A percentile compares a stretch with the other conserved stretches of the same genome.
phyloP scores from a whole-genome alignment of 371 early-diverging fungal species.

The Circinella minor region DNA sequence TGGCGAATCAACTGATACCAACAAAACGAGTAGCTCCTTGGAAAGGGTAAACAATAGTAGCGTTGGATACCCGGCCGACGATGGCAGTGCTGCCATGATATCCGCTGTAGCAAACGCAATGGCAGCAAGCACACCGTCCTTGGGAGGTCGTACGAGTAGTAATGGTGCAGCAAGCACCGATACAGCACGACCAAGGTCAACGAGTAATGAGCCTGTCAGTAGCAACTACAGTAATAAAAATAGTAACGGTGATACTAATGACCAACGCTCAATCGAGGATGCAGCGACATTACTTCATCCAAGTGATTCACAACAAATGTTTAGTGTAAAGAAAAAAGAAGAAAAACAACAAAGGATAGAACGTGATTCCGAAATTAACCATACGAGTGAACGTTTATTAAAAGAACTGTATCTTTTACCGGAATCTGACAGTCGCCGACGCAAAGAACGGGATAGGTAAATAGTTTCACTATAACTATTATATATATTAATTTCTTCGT shows the following conservation, averaged over 20 bases:
- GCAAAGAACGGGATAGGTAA: constrained; percentile 28
- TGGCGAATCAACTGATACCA: not conserved
- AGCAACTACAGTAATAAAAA: not conserved
- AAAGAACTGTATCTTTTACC: constrained; percentile 16
- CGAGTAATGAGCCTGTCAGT: not conserved
- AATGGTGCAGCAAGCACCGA: not conserved
- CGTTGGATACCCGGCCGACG: not conserved
- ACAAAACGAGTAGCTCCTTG: not conserved
- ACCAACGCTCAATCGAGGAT: not conserved
- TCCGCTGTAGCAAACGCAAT: constrained; percentile 1
- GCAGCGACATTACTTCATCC: constrained; percentile 2
- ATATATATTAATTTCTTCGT: not conserved
- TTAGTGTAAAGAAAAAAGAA: not conserved
- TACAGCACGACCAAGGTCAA: not conserved
- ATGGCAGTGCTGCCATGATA: not conserved
- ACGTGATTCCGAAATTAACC: not conserved
- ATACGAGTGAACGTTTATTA: constrained; percentile 14
- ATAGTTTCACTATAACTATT: too few relatives aligned
- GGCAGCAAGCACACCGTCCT: constrained; percentile 1
- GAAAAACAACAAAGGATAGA: not conserved
- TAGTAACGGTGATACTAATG: not conserved
- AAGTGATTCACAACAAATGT: not conserved
- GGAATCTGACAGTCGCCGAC: constrained; percentile 9
- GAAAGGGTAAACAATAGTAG: not conserved
- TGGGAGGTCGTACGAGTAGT: not conserved